Conservation (phyloP, 441 rosid species). For the Sinapis alba region DNA sequence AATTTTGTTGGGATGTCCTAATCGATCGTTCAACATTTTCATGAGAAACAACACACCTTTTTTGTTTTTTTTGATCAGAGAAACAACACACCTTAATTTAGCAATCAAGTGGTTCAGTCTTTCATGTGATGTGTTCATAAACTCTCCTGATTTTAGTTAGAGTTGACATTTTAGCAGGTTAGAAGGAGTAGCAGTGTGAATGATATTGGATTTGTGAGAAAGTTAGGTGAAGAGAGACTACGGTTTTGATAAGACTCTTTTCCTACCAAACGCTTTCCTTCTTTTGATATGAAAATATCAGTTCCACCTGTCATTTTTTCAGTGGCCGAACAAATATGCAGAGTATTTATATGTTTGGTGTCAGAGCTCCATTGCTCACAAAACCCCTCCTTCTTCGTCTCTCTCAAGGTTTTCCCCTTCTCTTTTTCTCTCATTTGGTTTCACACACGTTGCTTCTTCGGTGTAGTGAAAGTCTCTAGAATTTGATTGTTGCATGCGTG, state of each 20-base stretch:
- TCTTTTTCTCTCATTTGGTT: conserved; percentile 2
- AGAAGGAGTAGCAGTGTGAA: neutral
- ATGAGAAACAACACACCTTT: neutral
- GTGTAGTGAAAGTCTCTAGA: conserved; percentile 7
- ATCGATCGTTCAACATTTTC: too few species aligned
- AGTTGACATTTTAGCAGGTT: neutral
- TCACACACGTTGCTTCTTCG: conserved; percentile 17
- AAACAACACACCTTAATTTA: neutral
- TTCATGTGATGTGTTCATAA: neutral
- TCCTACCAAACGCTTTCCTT: conserved; percentile 28
- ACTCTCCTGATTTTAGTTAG: conserved; percentile 2
- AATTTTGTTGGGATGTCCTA: too few species aligned
- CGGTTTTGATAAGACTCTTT: neutral
- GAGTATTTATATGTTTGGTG: neutral
- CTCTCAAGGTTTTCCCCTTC: conserved; percentile 27
- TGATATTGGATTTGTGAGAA: too few species aligned
- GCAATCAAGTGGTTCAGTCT: neutral
- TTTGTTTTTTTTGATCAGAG: too few species aligned
- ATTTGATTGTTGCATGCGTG: conserved; percentile 13
- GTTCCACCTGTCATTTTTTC: conserved; percentile 30
- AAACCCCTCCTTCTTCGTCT: conserved; percentile 8
- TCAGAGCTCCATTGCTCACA: conserved; percentile 20
- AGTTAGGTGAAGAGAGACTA: too few species aligned
- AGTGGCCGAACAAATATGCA: neutral
- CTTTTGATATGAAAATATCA: neutral